Percentiles rank a stretch among this genome's conserved stretches.
Evolutionary conservation across 208 protist genomes (phyloP).

Genomic region (Leishmania lainsoni): DNA sequence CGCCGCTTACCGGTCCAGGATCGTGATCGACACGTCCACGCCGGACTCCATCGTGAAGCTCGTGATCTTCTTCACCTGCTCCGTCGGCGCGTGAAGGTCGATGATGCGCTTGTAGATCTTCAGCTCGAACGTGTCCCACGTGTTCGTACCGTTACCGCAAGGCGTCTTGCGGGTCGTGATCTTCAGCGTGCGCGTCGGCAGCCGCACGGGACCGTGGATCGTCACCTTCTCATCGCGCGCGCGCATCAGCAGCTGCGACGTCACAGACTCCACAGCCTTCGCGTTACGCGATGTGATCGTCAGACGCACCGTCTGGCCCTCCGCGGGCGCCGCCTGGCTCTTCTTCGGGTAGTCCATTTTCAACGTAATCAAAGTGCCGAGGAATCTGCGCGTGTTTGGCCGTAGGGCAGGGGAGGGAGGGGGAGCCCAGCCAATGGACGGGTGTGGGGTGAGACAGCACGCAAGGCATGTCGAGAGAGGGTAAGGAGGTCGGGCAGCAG

Average conservation of each 20-base stretch:
- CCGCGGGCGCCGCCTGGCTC: constrained; percentile 48
- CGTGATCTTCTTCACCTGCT: constrained; percentile 93
- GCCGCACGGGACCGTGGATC: constrained; percentile 97
- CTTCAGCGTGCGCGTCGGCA: constrained; percentile 98
- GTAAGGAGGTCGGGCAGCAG: not conserved
- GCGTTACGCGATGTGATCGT: constrained; percentile 97
- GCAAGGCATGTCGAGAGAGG: not conserved
- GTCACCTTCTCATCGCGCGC: constrained; percentile 96
- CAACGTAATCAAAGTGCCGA: constrained; percentile 75
- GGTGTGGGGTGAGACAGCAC: not conserved
- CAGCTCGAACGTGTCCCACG: constrained; percentile 99
- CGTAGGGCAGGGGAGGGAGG: not conserved
- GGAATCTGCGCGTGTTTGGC: constrained; percentile 14
- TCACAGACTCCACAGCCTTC: constrained; percentile 98
- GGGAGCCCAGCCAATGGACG: not conserved
- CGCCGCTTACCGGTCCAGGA: constrained; percentile 53
- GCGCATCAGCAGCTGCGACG: constrained; percentile 92
- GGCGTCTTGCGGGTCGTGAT: constrained; percentile 99
- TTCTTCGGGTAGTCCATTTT: constrained; percentile 87
- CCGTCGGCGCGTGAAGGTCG: constrained; percentile 93
- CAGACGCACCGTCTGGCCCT: constrained; percentile 95
- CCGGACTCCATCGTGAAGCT: constrained; percentile 88
- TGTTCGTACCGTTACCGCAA: constrained; percentile 99
- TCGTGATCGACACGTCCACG: constrained; percentile 89
- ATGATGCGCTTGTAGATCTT: constrained; percentile 99